Conservation (phyloP, 2,329 filamentous ascomycete genomes). For the Aureobasidium uvarum region DNA sequence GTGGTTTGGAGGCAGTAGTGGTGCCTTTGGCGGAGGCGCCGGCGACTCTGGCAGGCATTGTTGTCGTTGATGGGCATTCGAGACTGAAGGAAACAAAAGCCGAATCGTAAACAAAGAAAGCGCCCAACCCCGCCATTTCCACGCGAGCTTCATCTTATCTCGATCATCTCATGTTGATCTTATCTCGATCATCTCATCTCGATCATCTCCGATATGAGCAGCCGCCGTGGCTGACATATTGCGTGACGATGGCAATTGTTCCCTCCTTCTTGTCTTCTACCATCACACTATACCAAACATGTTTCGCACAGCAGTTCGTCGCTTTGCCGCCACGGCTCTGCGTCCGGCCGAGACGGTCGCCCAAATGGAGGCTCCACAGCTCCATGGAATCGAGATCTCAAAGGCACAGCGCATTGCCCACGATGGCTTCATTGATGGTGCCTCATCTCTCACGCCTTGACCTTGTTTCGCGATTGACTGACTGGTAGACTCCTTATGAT, state of each 20-base stretch:
- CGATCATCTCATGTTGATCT: slow-evolving; percentile 17
- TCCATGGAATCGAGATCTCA: slow-evolving; percentile 63
- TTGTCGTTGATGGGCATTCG: background rate
- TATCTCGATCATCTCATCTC: slow-evolving; percentile 14
- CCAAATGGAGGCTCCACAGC: slow-evolving; percentile 46
- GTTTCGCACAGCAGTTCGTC: slow-evolving; percentile 67
- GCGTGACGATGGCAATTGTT: slow-evolving; percentile 4
- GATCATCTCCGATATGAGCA: slow-evolving; percentile 22
- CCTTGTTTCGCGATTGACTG: slow-evolving; percentile 23
- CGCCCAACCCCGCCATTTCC: slow-evolving; percentile 6
- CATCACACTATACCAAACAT: slow-evolving; percentile 45
- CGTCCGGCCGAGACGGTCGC: slow-evolving; percentile 53
- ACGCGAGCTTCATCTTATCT: background rate
- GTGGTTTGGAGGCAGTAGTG: slow-evolving; percentile 28
- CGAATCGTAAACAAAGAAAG: slow-evolving; percentile 24
- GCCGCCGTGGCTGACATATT: background rate
- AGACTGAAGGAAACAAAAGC: background rate
- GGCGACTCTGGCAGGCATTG: slow-evolving; percentile 38
- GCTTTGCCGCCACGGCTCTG: slow-evolving; percentile 63
- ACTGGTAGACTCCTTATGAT: slow-evolving; percentile 23
- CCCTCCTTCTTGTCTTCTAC: background rate
- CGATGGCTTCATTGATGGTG: slow-evolving; percentile 76
- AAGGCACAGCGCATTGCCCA: slow-evolving; percentile 75
- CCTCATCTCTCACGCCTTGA: slow-evolving; percentile 29
- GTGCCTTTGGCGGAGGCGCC: slow-evolving; percentile 4